Conservation (phyloP, 352 stramenopile species). For the Phytophthora cajani region DNA sequence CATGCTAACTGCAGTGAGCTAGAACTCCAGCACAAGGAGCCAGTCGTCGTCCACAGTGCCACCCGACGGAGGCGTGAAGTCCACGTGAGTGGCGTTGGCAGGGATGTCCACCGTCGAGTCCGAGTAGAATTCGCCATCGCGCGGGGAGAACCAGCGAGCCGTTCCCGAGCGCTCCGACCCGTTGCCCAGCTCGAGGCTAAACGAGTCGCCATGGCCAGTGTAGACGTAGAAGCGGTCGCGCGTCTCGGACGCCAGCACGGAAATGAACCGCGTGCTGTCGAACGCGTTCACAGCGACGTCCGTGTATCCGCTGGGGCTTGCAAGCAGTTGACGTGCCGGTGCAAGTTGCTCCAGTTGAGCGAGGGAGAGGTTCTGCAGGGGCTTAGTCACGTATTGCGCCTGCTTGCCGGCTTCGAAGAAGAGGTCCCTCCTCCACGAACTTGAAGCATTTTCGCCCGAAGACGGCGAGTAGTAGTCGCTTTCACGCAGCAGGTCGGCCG, state of each 20-base stretch:
- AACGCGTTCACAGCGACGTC: slow-evolving; percentile 19
- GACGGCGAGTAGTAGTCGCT: slow-evolving; percentile 25
- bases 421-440: slow-evolving; percentile 29
- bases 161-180: neutral
- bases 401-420: slow-evolving; percentile 21
- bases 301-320: slow-evolving; percentile 7
- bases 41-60: slow-evolving; percentile 27
- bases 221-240: slow-evolving; percentile 25
- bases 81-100: slow-evolving; percentile 8
- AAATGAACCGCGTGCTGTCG: slow-evolving; percentile 28
- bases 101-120: slow-evolving; percentile 12
- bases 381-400: slow-evolving; percentile 22
- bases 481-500: slow-evolving; percentile 10
- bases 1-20: too few relatives aligned
- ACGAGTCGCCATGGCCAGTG: slow-evolving; percentile 19
- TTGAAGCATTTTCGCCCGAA: slow-evolving; percentile 18
- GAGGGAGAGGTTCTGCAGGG: slow-evolving; percentile 14
- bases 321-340: slow-evolving; percentile 15
- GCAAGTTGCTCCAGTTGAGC: slow-evolving; percentile 17
- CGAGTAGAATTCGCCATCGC: slow-evolving; percentile 12
- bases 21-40: neutral
- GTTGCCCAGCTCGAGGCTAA: slow-evolving; percentile 17
- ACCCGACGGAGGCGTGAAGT: slow-evolving; percentile 20
- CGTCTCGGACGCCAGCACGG: slow-evolving; percentile 14
- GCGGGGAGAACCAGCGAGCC: slow-evolving; percentile 18